These are phyloP conservation scores for Chalciporus piperatoides DNA, from an alignment of 1,284 basidiomycete species.

Conservation along the genomic window DNA sequence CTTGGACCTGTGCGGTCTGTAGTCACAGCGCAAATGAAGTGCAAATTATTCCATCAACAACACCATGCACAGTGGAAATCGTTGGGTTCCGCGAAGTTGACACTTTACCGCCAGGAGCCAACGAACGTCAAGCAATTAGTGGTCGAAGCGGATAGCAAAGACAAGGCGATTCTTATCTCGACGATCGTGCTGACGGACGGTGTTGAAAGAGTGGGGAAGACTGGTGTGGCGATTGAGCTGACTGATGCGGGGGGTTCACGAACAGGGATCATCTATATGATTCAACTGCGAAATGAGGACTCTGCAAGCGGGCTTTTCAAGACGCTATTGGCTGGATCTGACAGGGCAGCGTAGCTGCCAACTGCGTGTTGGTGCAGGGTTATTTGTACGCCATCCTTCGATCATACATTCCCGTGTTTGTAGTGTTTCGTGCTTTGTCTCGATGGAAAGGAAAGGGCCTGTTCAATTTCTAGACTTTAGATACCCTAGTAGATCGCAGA, in stretches of 20 bases:
- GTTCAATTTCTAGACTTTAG: conserved; percentile 4
- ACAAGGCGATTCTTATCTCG: conserved; percentile 80
- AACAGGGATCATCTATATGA: conserved; percentile 98
- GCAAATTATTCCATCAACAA: conserved; percentile 96
- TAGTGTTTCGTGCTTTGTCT: conserved; percentile 2
- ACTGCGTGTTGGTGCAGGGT: background rate
- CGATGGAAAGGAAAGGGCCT: background rate
- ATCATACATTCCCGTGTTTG: background rate
- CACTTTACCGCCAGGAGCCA: conserved; percentile 80
- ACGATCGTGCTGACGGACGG: conserved; percentile 96
- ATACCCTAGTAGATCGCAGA: conserved; percentile 14
- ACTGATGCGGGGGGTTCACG: conserved; percentile 79
- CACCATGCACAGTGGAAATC: conserved; percentile 97
- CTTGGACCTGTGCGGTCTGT: conserved; percentile 70
- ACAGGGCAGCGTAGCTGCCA: conserved; percentile 41
- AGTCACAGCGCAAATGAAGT: conserved; percentile 93
- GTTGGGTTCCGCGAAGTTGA: conserved; percentile 83
- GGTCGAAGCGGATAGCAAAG: conserved; percentile 83
- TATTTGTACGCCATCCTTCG: background rate
- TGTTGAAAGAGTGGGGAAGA: conserved; percentile 96
- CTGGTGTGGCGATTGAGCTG: conserved; percentile 94
- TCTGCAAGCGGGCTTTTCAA: conserved; percentile 85
- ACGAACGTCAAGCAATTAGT: conserved; percentile 95
- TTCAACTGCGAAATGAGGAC: conserved; percentile 87
- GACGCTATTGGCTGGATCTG: conserved; percentile 84